Conservation (phyloP, 495 filamentous ascomycete species). For the Aspergillus bertholletiae region DNA sequence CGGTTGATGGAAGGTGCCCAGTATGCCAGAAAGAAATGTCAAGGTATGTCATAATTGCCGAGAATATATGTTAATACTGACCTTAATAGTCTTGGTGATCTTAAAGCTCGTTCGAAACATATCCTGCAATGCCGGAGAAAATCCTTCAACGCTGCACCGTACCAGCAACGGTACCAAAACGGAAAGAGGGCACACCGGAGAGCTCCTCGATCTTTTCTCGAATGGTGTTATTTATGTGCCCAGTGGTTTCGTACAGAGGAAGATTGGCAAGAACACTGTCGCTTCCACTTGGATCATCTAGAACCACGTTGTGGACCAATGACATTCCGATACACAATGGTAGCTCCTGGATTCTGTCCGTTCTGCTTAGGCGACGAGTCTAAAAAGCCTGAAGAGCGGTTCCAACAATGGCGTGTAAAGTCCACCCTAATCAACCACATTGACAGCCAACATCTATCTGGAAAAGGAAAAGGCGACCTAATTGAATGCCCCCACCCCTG, state of each 20-base stretch:
- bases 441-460: constrained; percentile 1
- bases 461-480: not conserved
- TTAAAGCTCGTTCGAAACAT: constrained; percentile 15
- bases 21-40: not conserved
- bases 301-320: constrained; percentile 4
- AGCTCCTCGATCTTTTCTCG: constrained; percentile 3
- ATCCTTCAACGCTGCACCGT: constrained; percentile 15
- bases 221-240: constrained; percentile 5
- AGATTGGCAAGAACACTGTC: constrained; percentile 2
- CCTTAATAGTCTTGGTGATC: not conserved
- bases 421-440: constrained; percentile 8
- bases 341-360: constrained; percentile 2
- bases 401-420: constrained; percentile 5
- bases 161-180: constrained; percentile 20
- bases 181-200: constrained; percentile 16
- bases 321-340: constrained; percentile 7
- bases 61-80: not conserved
- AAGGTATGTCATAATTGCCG: not conserved
- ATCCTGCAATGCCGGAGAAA: constrained; percentile 20
- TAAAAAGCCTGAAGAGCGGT: not conserved
- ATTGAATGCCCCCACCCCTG: constrained; percentile 1
- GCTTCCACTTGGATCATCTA: constrained; percentile 1
- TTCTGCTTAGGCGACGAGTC: constrained; percentile 4
- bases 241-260: not conserved
- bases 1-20: not conserved